These are phyloP conservation scores for Mycena vulgaris DNA, from an alignment of 768 basidiomycete genomes.

Conservation along the genomic window DNA sequence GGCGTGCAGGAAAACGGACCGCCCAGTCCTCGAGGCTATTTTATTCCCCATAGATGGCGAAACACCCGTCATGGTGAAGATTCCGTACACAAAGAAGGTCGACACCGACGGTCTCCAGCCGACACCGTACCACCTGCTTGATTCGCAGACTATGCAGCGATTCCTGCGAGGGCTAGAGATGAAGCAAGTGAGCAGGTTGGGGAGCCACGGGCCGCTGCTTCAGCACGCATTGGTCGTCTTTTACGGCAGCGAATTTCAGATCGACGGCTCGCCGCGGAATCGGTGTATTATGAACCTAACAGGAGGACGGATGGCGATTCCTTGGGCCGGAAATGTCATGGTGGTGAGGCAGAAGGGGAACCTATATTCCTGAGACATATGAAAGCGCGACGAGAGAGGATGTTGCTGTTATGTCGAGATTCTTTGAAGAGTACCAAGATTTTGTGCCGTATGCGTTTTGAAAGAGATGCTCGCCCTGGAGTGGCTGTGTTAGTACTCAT, in stretches of 20 bases:
- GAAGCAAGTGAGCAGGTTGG: slow-evolving; percentile 24
- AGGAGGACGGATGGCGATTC: slow-evolving; percentile 11
- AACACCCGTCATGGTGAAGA: slow-evolving; percentile 1
- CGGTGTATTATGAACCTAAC: slow-evolving; percentile 21
- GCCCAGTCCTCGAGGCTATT: slow-evolving; percentile 17
- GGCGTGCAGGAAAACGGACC: slow-evolving; percentile 4
- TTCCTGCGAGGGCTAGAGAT: slow-evolving; percentile 22
- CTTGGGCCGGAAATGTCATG: slow-evolving; percentile 32
- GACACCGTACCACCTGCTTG: slow-evolving; percentile 22
- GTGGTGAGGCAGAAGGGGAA: slow-evolving; percentile 29
- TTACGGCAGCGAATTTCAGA: slow-evolving; percentile 11
- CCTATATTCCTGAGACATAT: slow-evolving; percentile 23
- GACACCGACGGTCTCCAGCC: slow-evolving; percentile 17
- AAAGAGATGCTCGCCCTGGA: neutral
- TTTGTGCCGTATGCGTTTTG: slow-evolving; percentile 31
- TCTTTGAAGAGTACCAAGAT: slow-evolving; percentile 25
- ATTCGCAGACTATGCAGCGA: neutral
- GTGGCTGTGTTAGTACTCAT: neutral
- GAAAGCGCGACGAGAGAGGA: slow-evolving; percentile 30
- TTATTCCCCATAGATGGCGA: slow-evolving; percentile 23
- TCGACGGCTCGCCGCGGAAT: slow-evolving; percentile 8
- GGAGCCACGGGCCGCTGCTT: slow-evolving; percentile 7
- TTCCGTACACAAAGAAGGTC: slow-evolving; percentile 23
- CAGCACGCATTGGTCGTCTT: slow-evolving; percentile 19
- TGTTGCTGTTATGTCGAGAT: slow-evolving; percentile 20